Conservation (phyloP, 2,329 filamentous ascomycete species). For the Aspergillus amoenus region DNA sequence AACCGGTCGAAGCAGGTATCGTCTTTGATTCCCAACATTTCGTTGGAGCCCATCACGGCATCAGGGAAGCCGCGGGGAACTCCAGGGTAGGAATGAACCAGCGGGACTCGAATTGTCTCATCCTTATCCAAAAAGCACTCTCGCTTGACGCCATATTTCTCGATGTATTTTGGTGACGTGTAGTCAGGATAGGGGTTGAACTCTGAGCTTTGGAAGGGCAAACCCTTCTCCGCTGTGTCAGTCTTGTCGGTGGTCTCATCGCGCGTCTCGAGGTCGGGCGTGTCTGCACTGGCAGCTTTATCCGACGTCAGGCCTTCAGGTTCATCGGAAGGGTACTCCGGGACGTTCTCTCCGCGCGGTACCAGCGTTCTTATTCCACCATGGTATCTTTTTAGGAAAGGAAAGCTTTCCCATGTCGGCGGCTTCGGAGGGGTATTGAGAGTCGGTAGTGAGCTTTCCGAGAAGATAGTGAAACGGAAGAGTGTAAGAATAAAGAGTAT, state of each 20-base stretch:
- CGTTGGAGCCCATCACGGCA: conserved; percentile 81
- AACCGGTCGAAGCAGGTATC: conserved; percentile 93
- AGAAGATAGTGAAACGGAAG: conserved; percentile 66
- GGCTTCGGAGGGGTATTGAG: conserved; percentile 61
- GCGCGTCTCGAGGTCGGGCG: conserved; percentile 22
- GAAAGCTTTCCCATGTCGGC: conserved; percentile 78
- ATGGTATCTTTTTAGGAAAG: conserved; percentile 84
- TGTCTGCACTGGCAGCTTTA: conserved; percentile 34
- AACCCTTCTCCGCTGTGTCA: not conserved
- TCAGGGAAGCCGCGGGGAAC: conserved; percentile 82
- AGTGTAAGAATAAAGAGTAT: conserved; percentile 75
- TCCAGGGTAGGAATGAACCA: conserved; percentile 71
- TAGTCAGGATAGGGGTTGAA: conserved; percentile 72
- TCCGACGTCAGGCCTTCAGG: conserved; percentile 58
- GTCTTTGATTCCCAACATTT: conserved; percentile 72
- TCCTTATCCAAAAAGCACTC: conserved; percentile 77
- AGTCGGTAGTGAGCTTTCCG: conserved; percentile 27
- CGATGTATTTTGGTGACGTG: conserved; percentile 55
- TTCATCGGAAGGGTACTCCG: conserved; percentile 72
- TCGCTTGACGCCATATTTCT: conserved; percentile 59
- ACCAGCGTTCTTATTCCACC: conserved; percentile 77
- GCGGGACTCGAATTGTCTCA: conserved; percentile 63
- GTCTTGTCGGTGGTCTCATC: conserved; percentile 19
- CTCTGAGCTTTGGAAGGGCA: conserved; percentile 48
- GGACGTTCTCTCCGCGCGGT: conserved; percentile 62